Base-by-base conservation (phyloP, 176 grass and related monocot species). In the Aegilops bicornis region DNA sequence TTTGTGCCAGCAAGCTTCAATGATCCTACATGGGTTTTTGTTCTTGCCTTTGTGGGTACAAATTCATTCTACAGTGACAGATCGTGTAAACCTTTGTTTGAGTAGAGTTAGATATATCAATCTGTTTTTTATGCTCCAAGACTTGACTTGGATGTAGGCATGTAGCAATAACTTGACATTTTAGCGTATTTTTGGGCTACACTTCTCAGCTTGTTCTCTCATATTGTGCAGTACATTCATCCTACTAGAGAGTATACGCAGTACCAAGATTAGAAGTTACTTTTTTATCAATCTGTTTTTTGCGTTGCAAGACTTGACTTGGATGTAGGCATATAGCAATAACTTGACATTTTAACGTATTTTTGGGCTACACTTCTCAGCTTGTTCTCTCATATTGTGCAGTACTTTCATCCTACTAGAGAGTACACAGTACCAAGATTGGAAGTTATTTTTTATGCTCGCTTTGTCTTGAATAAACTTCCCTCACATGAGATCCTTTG, bases 91-190 rank as follows among this genome's bases (percentile, higher is more conserved):
- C 29, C 43, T 73, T 79, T 43, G 64, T 47, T 36, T 25, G 14
- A 63, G 10, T 84, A 79, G n/a, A 71, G 15, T 77, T 77, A 29
- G 60, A 77, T 83, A 16, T 25, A 59, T 83, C 25, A 88, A 83
- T 83, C 13, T 68, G 13, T 69, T 29, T 62, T 70, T 82, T 54
- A 7, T n/a, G 72, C 59, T 27, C 69, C 73, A 70, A 16, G 1
- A 54, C 77, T 83, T 61, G 36, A 78, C 80, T 78, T 88, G 63
- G 50, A 54, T 54, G 35, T 75, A 69, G 35, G 17, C 25, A 62
- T 17, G 35, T 80, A 69, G 35, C 13, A 47, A 23, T 23, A 54
- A 69, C 20, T 61, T 69, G 36, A 48, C 65, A 31, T 61, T 70
- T 32, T 61, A 39, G 69, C 56, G 8, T 59, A 47, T 37, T 77